Percentiles rank a stretch among this genome's conserved stretches.
Conservation (phyloP, 371 early-diverging fungal species). For the Nematocida sp. region DNA sequence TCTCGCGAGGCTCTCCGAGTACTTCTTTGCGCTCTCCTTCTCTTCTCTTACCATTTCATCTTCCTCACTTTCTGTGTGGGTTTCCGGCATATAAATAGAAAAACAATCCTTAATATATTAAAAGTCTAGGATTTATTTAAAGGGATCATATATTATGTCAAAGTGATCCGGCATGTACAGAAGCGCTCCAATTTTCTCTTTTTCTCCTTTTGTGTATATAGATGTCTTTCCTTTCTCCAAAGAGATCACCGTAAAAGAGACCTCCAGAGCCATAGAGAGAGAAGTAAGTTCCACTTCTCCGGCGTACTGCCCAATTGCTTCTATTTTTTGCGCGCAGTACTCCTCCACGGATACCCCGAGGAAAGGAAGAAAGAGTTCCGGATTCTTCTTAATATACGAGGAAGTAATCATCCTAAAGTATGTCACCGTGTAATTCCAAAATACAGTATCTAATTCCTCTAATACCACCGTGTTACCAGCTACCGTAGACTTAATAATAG, state of each 20-base stretch:
- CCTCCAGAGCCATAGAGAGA: conserved; percentile 6
- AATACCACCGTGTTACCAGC: not conserved
- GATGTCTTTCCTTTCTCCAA: conserved; percentile 1
- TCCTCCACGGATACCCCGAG: conserved; percentile 8
- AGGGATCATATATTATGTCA: conserved; percentile 31
- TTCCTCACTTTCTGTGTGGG: conserved; percentile 15
- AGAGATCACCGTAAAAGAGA: conserved; percentile 38
- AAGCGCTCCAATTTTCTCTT: conserved; percentile 36
- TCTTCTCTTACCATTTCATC: conserved; percentile 45
- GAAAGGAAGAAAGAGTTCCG: conserved; percentile 14
- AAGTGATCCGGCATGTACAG: conserved; percentile 41
- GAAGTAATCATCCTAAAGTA: conserved; percentile 53
- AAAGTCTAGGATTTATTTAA: not conserved
- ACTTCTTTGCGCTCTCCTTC: conserved; percentile 46
- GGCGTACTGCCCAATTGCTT: conserved; percentile 31
- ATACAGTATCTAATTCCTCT: conserved; percentile 34
- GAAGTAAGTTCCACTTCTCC: conserved; percentile 37
- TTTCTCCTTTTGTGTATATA: not conserved
- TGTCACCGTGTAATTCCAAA: conserved; percentile 33
- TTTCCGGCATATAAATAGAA: not conserved
- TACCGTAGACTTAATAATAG: not conserved
- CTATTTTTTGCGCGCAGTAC: conserved; percentile 30
- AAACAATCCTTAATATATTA: conserved; percentile 1
- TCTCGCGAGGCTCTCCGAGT: conserved; percentile 36
- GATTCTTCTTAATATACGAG: conserved; percentile 22